Percentiles rank a stretch among this genome's conserved stretches.
Evolutionary conservation across 345 rosid genomes (phyloP).

Genomic region (Gossypium raimondii): DNA sequence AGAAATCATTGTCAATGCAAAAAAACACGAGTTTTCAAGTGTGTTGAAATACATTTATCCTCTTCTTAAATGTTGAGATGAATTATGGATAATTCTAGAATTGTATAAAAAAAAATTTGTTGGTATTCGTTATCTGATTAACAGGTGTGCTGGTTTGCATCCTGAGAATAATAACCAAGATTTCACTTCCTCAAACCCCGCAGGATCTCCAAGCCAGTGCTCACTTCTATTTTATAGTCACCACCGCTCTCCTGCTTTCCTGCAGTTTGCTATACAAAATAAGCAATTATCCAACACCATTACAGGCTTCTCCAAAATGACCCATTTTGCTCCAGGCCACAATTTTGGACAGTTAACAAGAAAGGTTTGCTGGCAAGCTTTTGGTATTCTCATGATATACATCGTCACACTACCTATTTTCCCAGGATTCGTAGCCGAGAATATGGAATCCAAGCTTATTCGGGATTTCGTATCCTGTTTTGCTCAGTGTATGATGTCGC

Average conservation of each 20-base stretch:
- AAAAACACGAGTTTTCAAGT: no score
- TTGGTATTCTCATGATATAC: constrained; percentile 57
- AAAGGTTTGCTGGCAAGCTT: constrained; percentile 53
- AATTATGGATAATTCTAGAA: no score
- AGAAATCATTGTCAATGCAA: no score
- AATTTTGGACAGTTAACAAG: constrained; percentile 43
- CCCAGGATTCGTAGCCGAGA: constrained; percentile 79
- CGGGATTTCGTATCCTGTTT: constrained; percentile 71
- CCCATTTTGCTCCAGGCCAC: constrained; percentile 28
- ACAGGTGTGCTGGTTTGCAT: constrained; percentile 67
- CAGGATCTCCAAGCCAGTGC: constrained; percentile 69
- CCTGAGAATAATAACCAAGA: constrained; percentile 76
- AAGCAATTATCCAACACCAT: constrained; percentile 60
- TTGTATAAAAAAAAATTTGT: no score
- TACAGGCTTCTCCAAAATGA: constrained; percentile 25
- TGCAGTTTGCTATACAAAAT: constrained; percentile 64
- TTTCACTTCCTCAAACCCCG: constrained; percentile 65
- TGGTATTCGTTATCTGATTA: no score
- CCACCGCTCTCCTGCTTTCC: constrained; percentile 43
- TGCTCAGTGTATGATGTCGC: constrained; percentile 69
- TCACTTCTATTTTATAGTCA: constrained; percentile 71
- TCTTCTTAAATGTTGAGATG: no score
- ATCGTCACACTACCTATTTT: constrained; percentile 72
- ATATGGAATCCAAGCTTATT: constrained; percentile 48
- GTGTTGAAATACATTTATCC: rapidly evolving